Percentiles rank a stretch among this genome's conserved stretches.
Conservation (phyloP, 2,329 filamentous ascomycete species). For the Laburnicola sp. region DNA sequence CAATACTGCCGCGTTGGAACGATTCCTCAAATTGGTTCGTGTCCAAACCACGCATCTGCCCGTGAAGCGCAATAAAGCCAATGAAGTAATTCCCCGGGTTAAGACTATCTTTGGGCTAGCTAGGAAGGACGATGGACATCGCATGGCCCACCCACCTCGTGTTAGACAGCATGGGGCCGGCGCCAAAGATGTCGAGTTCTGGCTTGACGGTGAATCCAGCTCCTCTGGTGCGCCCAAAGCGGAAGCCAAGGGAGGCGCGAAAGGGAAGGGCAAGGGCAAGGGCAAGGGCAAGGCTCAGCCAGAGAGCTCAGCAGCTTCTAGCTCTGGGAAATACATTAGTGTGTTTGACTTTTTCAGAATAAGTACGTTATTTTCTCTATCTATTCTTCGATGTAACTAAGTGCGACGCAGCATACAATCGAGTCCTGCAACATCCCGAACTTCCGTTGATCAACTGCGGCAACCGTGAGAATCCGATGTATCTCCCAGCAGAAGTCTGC, state of each 20-base stretch:
- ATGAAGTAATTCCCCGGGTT: slow-evolving; percentile 37
- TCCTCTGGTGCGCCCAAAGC: slow-evolving; percentile 12
- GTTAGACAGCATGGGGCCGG: slow-evolving; percentile 20
- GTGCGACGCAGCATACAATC: slow-evolving; percentile 14
- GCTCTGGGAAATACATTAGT: slow-evolving; percentile 22
- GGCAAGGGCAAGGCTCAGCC: background rate
- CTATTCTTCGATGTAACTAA: background rate
- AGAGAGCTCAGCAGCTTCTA: background rate
- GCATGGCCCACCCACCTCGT: slow-evolving; percentile 19
- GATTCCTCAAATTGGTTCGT: slow-evolving; percentile 44
- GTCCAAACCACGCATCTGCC: slow-evolving; percentile 43
- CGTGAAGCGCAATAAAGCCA: slow-evolving; percentile 37
- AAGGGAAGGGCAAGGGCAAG: no score
- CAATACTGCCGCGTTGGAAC: slow-evolving; percentile 27
- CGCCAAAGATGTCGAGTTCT: slow-evolving; percentile 30
- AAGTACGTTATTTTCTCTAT: slow-evolving; percentile 7
- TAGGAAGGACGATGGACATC: slow-evolving; percentile 40
- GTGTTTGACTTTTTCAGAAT: slow-evolving; percentile 26
- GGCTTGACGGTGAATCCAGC: slow-evolving; percentile 16
- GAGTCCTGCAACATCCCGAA: slow-evolving; percentile 14
- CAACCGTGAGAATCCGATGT: slow-evolving; percentile 28
- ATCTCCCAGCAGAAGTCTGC: slow-evolving; percentile 31
- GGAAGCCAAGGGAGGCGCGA: slow-evolving; percentile 7
- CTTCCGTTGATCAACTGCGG: slow-evolving; percentile 30
- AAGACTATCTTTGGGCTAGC: slow-evolving; percentile 49